phyloP scores from a whole-genome alignment of 371 early-diverging fungal species.

The Mucor velutinosus region DNA sequence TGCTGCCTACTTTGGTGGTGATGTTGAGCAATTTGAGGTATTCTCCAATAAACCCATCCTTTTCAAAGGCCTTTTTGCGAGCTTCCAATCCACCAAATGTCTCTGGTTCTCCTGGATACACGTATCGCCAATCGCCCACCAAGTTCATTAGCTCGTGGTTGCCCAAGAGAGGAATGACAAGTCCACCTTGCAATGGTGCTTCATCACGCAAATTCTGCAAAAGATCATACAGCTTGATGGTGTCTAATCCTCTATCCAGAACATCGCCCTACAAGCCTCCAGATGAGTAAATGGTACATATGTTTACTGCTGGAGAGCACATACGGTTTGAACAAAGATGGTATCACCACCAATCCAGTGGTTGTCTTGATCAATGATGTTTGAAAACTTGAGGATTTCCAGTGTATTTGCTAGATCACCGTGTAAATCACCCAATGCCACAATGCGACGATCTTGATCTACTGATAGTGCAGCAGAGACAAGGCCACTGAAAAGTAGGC shows the following conservation, averaged over 20 bases:
- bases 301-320: not conserved
- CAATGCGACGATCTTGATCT: constrained; percentile 50
- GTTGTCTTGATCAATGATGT: constrained; percentile 55
- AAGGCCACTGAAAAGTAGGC: not conserved
- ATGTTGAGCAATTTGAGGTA: constrained; percentile 59
- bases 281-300: not conserved
- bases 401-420: constrained; percentile 65
- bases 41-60: constrained; percentile 70
- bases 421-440: constrained; percentile 82
- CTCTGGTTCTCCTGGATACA: constrained; percentile 60
- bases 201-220: constrained; percentile 61
- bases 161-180: constrained; percentile 59
- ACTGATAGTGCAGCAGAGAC: not conserved
- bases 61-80: constrained; percentile 58
- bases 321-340: constrained; percentile 55
- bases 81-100: constrained; percentile 63
- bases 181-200: constrained; percentile 60
- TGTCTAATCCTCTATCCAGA: constrained; percentile 75
- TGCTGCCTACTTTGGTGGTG: constrained; percentile 62
- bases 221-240: constrained; percentile 66
- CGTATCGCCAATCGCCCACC: constrained; percentile 72
- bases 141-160: constrained; percentile 85
- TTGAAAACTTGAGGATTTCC: constrained; percentile 63
- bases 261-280: constrained; percentile 62
- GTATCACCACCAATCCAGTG: constrained; percentile 71